Conservation (phyloP, 441 rosid genomes). For the Jatropha multifida region DNA sequence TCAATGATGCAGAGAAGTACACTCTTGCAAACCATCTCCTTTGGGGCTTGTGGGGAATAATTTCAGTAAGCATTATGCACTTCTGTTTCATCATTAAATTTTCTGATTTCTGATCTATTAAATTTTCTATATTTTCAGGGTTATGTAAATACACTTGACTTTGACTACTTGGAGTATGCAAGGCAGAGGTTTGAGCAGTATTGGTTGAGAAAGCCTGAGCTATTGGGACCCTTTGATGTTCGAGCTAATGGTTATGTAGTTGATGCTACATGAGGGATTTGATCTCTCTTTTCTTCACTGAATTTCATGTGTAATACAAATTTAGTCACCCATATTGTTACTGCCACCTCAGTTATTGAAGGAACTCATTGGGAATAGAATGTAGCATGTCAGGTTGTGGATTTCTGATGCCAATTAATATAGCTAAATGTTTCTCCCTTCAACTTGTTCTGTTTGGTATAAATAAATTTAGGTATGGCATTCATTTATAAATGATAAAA, state of each 20-base stretch:
- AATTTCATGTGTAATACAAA: neutral
- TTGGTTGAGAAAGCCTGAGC: conserved; percentile 57
- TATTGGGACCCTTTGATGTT: conserved; percentile 28
- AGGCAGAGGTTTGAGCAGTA: conserved; percentile 90
- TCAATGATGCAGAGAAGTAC: conserved; percentile 60
- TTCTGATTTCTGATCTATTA: no score
- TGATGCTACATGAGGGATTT: neutral
- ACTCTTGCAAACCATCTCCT: conserved; percentile 82
- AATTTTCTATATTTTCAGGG: conserved; percentile 39
- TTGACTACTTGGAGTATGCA: conserved; percentile 79
- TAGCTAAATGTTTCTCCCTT: neutral
- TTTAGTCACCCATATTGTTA: neutral
- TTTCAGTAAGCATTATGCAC: conserved; percentile 55
- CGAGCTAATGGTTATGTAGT: conserved; percentile 16
- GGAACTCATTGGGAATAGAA: neutral
- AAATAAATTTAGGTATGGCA: no score
- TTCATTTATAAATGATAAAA: no score
- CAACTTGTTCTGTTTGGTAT: no score
- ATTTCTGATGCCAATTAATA: neutral
- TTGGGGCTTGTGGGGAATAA: conserved; percentile 97
- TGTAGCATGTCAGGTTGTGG: neutral
- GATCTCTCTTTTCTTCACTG: neutral
- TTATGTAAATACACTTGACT: conserved; percentile 71
- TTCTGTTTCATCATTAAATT: neutral
- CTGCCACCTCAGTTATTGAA: neutral